phyloP scores from a whole-genome alignment of 192 early-diverging fungal species.

The Paraglomus brasilianum region DNA sequence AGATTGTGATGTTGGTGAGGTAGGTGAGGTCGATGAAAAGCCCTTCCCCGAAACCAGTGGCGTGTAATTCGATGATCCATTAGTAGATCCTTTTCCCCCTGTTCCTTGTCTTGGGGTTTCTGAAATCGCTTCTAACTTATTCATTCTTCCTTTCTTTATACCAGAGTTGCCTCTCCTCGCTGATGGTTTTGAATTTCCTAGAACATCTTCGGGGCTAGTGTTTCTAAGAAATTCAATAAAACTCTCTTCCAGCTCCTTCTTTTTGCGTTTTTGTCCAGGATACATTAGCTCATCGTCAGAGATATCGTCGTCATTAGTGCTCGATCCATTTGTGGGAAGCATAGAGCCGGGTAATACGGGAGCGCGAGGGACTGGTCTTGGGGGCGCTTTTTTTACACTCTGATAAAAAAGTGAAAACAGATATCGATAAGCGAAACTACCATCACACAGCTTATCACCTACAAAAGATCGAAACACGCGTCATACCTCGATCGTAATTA shows the following conservation, averaged over 20 bases:
- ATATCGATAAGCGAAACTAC: too few species aligned
- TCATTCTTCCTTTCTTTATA: conserved; percentile 15
- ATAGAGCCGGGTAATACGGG: background rate
- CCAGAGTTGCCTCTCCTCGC: too few species aligned
- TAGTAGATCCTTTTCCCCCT: too few species aligned
- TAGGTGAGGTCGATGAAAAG: background rate
- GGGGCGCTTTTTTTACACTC: conserved; percentile 25
- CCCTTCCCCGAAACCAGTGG: background rate
- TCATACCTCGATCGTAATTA: conserved; percentile 57
- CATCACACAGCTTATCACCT: too few species aligned
- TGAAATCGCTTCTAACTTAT: background rate
- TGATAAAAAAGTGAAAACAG: too few species aligned
- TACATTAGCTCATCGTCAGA: too few species aligned
- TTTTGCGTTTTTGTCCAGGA: conserved; percentile 8
- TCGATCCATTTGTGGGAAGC: background rate
- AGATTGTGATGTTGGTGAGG: background rate
- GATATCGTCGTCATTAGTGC: too few species aligned
- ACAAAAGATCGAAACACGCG: conserved; percentile 20
- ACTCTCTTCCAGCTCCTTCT: conserved; percentile 27
- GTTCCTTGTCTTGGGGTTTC: background rate
- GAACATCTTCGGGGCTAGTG: conserved; percentile 26
- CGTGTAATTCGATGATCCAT: background rate
- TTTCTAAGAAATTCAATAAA: conserved; percentile 29
- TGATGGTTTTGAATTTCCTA: conserved; percentile 3
- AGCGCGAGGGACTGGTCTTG: conserved; percentile 29